Conservation (phyloP, 1,284 basidiomycete genomes). For the Cystobasidiaceae sp. region DNA sequence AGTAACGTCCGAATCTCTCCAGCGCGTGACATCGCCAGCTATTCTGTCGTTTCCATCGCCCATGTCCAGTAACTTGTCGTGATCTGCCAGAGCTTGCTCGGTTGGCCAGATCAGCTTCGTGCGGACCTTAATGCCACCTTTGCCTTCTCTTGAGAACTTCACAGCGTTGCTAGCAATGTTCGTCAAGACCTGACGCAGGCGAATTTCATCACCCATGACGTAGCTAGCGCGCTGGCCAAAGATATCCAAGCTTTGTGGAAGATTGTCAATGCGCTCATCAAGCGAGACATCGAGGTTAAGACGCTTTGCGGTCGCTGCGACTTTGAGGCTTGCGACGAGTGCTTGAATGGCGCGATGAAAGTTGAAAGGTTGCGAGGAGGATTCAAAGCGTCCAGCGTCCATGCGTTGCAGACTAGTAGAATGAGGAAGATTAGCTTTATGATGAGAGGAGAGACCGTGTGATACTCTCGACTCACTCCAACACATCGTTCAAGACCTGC, state of each 20-base stretch:
- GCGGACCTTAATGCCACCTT: background rate
- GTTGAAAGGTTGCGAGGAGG: constrained; percentile 64
- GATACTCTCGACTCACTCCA: constrained; percentile 59
- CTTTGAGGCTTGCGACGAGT: constrained; percentile 66
- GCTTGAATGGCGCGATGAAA: constrained; percentile 78
- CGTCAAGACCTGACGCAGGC: constrained; percentile 59
- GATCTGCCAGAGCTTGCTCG: background rate
- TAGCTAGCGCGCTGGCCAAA: constrained; percentile 48
- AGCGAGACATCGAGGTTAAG: constrained; percentile 65
- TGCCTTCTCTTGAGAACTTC: constrained; percentile 5
- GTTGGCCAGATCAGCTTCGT: background rate
- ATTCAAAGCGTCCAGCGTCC: constrained; percentile 60
- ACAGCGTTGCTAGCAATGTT: constrained; percentile 12
- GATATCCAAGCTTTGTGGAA: constrained; percentile 21
- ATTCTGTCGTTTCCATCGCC: background rate
- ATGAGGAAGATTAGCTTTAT: constrained; percentile 25
- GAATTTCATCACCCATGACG: constrained; percentile 71
- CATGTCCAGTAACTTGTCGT: background rate
- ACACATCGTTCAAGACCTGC: constrained; percentile 75
- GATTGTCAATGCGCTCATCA: constrained; percentile 66
- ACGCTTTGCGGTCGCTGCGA: constrained; percentile 66
- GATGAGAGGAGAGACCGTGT: constrained; percentile 15
- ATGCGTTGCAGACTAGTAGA: constrained; percentile 49
- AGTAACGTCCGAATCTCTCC: constrained; percentile 7
- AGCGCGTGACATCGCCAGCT: background rate